These are phyloP conservation scores for Suillus bovinus DNA, from an alignment of 768 basidiomycete genomes.

Conservation along the genomic window DNA sequence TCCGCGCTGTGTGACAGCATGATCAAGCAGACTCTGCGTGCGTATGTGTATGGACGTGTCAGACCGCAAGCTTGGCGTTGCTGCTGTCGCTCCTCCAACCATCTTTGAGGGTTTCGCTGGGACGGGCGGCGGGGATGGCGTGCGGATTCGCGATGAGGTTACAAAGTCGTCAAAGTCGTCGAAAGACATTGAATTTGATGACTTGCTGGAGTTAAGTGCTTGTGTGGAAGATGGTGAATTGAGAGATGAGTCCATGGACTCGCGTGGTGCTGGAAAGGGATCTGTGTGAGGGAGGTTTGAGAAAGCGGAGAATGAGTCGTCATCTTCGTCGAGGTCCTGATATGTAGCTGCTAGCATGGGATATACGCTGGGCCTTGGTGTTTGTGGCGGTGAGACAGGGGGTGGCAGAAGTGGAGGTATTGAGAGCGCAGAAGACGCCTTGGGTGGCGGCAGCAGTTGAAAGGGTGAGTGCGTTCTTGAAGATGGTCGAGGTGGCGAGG, in stretches of 20 bases:
- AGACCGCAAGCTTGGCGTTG: slow-evolving; percentile 16
- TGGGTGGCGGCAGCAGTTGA: slow-evolving; percentile 26
- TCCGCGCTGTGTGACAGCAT: slow-evolving; percentile 50
- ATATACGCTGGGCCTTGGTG: slow-evolving; percentile 26
- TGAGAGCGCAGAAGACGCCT: slow-evolving; percentile 23
- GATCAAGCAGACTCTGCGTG: slow-evolving; percentile 56
- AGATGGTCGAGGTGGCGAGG: slow-evolving; percentile 20
- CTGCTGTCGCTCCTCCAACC: slow-evolving; percentile 11
- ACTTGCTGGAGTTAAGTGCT: slow-evolving; percentile 18
- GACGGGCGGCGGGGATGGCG: slow-evolving; percentile 49
- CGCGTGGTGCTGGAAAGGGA: slow-evolving; percentile 2
- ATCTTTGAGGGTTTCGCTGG: slow-evolving; percentile 35
- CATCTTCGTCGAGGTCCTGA: slow-evolving; percentile 30
- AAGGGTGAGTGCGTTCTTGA: slow-evolving; percentile 21
- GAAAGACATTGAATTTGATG: slow-evolving; percentile 31
- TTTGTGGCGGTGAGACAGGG: slow-evolving; percentile 32
- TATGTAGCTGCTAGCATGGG: slow-evolving; percentile 5
- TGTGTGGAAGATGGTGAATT: slow-evolving; percentile 24
- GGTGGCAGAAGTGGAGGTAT: slow-evolving; percentile 31
- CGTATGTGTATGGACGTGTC: slow-evolving; percentile 44
- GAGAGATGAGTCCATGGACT: slow-evolving; percentile 22
- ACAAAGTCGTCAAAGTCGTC: slow-evolving; percentile 53
- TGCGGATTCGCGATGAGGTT: slow-evolving; percentile 37
- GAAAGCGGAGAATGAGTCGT: slow-evolving; percentile 57
- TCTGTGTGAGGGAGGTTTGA: slow-evolving; percentile 29